These are phyloP conservation scores for Metschnikowia bowlesiae DNA, from an alignment of 805 yeast genomes.

Conservation along the genomic window DNA sequence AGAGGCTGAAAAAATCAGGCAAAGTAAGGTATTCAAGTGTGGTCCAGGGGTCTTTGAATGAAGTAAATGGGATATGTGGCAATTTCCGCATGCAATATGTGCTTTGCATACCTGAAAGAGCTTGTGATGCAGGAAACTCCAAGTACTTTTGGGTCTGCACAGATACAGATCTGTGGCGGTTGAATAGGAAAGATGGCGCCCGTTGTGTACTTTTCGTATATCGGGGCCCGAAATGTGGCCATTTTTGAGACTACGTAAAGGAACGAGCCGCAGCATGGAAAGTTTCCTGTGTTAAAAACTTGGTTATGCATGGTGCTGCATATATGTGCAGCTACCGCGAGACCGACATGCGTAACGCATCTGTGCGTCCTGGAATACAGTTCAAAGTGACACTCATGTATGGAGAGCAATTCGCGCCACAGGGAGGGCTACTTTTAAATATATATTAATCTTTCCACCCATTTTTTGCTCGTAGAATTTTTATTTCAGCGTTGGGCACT, in stretches of 20 bases:
- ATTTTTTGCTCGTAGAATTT: not conserved
- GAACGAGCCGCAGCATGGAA: not conserved
- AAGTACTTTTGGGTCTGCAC: not conserved
- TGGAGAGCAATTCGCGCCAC: not conserved
- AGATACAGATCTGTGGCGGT: not conserved
- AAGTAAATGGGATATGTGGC: not conserved
- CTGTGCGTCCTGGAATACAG: conserved; percentile 4
- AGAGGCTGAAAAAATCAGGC: not conserved
- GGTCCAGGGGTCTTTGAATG: not conserved
- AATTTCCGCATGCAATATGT: not conserved
- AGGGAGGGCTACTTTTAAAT: not conserved
- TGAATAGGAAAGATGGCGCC: too few relatives aligned
- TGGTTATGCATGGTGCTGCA: not conserved
- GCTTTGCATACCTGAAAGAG: not conserved
- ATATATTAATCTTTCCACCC: not conserved
- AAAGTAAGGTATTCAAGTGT: not conserved
- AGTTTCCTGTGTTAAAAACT: not conserved
- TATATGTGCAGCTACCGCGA: not conserved
- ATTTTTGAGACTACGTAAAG: not conserved
- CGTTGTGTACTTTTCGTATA: not conserved
- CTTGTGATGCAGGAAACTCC: not conserved
- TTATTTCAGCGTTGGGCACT: not conserved
- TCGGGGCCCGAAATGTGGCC: not conserved
- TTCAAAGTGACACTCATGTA: conserved; percentile 1
- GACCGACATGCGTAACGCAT: conserved; percentile 2